Evolutionary conservation across 257 asterid species (phyloP).

Genomic region (Dorcoceras hygrometricum): DNA sequence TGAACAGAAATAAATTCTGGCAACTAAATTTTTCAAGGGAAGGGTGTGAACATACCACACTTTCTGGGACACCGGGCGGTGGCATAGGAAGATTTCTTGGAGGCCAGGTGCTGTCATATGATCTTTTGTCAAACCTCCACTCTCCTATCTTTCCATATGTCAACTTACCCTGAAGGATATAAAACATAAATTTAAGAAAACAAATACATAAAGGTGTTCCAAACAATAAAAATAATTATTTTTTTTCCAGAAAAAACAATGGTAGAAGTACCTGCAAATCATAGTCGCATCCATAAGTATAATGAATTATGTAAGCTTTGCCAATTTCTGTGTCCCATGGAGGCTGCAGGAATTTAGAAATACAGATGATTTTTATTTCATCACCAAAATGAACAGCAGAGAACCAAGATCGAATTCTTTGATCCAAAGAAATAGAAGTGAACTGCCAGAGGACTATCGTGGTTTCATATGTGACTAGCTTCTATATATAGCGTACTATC

Average conservation of each 20-base stretch:
- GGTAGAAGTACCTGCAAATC: conserved; percentile 61
- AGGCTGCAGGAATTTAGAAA: conserved; percentile 55
- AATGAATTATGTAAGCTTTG: conserved; percentile 77
- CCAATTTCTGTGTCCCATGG: conserved; percentile 85
- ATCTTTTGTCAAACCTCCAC: conserved; percentile 97
- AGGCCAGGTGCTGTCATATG: conserved; percentile 60
- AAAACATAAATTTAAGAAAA: neutral
- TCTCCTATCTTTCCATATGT: conserved; percentile 91
- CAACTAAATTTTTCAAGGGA: neutral
- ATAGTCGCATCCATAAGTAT: conserved; percentile 92
- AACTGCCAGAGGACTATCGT: neutral
- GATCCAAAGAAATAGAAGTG: neutral
- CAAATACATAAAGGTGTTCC: neutral
- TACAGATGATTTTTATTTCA: conserved; percentile 20
- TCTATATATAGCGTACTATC: neutral
- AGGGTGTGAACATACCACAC: conserved; percentile 59
- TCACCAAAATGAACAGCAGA: conserved; percentile 10
- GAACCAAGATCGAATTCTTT: neutral
- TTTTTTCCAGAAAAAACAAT: too few relatives aligned
- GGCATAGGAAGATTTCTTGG: conserved; percentile 85
- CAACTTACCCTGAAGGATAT: conserved; percentile 57
- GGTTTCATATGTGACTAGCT: neutral
- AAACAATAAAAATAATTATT: neutral
- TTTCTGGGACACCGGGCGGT: conserved; percentile 91
- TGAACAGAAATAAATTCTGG: neutral